Percentiles rank a stretch among this genome's conserved stretches.
phyloP scores from a whole-genome alignment of 805 yeast genomes.

The Tetrapisispora iriomotensis region DNA sequence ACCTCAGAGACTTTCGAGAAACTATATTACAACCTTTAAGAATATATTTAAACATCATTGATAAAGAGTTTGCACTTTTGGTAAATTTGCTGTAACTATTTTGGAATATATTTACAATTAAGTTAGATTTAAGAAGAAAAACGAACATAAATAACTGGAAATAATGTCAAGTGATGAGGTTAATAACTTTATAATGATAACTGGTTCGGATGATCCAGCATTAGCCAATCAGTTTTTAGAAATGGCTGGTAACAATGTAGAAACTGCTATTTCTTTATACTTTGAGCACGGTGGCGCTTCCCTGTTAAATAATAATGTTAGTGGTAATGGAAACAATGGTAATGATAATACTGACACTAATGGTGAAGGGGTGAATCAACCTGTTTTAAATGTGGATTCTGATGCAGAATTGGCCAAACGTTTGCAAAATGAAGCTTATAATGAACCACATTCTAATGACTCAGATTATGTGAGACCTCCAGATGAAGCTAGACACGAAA shows the following conservation, averaged over 20 bases:
- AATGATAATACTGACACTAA: slow-evolving; percentile 3
- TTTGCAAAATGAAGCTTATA: slow-evolving; percentile 55
- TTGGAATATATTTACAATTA: too few relatives aligned
- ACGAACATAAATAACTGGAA: background rate
- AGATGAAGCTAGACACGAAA: slow-evolving; percentile 58
- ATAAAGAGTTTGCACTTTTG: too few relatives aligned
- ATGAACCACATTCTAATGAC: slow-evolving; percentile 25
- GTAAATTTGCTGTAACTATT: too few relatives aligned
- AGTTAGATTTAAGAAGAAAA: background rate
- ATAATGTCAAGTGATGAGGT: slow-evolving; percentile 39
- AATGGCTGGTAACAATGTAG: slow-evolving; percentile 67
- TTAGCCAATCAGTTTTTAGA: slow-evolving; percentile 70
- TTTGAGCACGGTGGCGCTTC: slow-evolving; percentile 52
- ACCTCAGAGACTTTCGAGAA: too few relatives aligned
- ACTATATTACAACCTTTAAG: too few relatives aligned
- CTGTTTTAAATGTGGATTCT: slow-evolving; percentile 20
- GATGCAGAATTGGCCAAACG: slow-evolving; percentile 52
- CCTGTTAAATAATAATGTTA: slow-evolving; percentile 7
- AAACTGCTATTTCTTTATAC: slow-evolving; percentile 73
- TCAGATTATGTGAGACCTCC: slow-evolving; percentile 55
- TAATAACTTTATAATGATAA: slow-evolving; percentile 73
- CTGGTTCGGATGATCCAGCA: slow-evolving; percentile 58
- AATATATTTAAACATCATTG: too few relatives aligned
- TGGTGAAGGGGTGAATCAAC: too few relatives aligned
- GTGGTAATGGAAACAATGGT: slow-evolving; percentile 2